phyloP scores from a whole-genome alignment of 768 basidiomycete genomes.

The Amanita pallidorosea region DNA sequence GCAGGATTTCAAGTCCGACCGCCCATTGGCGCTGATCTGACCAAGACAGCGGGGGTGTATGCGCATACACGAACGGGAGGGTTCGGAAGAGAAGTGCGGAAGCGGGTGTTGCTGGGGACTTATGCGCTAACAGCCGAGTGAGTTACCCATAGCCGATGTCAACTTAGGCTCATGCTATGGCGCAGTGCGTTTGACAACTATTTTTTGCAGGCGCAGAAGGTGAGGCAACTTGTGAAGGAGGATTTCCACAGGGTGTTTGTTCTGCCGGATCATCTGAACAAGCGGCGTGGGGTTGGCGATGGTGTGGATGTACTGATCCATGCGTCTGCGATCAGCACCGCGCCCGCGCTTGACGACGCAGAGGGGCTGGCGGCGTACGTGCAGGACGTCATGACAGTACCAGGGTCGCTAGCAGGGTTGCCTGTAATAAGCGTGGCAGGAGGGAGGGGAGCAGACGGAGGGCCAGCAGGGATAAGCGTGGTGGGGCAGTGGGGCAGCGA shows the following conservation, averaged over 20 bases:
- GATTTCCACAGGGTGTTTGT: slow-evolving; percentile 72
- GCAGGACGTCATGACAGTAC: slow-evolving; percentile 88
- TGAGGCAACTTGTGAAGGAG: slow-evolving; percentile 56
- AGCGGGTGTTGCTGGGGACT: slow-evolving; percentile 81
- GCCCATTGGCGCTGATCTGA: slow-evolving; percentile 27
- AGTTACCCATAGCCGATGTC: slow-evolving; percentile 16
- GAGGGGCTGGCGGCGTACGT: slow-evolving; percentile 51
- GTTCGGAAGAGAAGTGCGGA: slow-evolving; percentile 80
- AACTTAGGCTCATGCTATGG: background rate
- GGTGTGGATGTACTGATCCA: slow-evolving; percentile 79
- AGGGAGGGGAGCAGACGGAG: slow-evolving; percentile 15
- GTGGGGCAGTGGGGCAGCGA: slow-evolving; percentile 87
- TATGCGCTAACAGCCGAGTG: slow-evolving; percentile 90
- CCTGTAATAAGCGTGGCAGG: slow-evolving; percentile 71
- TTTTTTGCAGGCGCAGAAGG: slow-evolving; percentile 83
- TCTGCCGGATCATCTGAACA: slow-evolving; percentile 34
- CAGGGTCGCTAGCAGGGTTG: slow-evolving; percentile 83
- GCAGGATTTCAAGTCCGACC: slow-evolving; percentile 43
- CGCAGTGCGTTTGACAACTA: slow-evolving; percentile 93
- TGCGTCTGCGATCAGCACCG: slow-evolving; percentile 79
- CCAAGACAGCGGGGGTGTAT: slow-evolving; percentile 47
- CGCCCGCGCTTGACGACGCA: slow-evolving; percentile 41
- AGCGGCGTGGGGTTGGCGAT: background rate
- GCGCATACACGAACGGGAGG: slow-evolving; percentile 55
- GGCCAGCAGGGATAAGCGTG: slow-evolving; percentile 36